Conservation (phyloP, 768 basidiomycete genomes). For the Candolleomyces aberdarensis region DNA sequence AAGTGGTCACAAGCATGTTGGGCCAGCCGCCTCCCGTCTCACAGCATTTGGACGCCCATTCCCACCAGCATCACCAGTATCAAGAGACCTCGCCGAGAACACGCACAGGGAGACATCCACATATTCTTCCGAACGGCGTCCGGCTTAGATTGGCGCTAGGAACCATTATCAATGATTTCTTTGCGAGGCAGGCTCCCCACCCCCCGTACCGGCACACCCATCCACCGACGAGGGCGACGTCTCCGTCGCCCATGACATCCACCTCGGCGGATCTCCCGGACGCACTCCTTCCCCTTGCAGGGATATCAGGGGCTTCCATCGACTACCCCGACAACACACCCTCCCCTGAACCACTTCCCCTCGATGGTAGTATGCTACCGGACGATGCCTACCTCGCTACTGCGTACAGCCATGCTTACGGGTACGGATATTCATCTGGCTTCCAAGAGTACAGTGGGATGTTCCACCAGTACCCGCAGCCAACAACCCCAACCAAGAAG, state of each 20-base stretch:
- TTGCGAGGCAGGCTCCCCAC: constrained; percentile 66
- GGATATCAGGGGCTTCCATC: too few relatives aligned
- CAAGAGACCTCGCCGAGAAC: constrained; percentile 21
- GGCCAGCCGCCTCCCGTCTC: constrained; percentile 70
- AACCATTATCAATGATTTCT: constrained; percentile 79
- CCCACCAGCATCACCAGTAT: constrained; percentile 4
- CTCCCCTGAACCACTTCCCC: too few relatives aligned
- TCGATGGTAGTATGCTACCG: too few relatives aligned
- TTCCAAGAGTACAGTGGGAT: too few relatives aligned
- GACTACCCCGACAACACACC: too few relatives aligned
- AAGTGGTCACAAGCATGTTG: constrained; percentile 78
- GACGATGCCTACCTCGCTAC: not conserved
- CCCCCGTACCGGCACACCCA: constrained; percentile 40
- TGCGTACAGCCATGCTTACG: not conserved
- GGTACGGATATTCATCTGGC: not conserved
- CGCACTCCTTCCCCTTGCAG: too few relatives aligned
- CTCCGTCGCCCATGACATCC: too few relatives aligned
- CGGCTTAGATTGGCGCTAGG: constrained; percentile 72
- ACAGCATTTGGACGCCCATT: constrained; percentile 15
- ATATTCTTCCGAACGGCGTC: constrained; percentile 77
- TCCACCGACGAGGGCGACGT: constrained; percentile 6
- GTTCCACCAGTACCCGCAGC: constrained; percentile 5
- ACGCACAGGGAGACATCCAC: constrained; percentile 38
- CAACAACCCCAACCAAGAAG: constrained; percentile 10
- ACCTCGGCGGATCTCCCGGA: too few relatives aligned